Evolutionary conservation across 768 basidiomycete species (phyloP).

Genomic region (Rossbeevera mucosa): DNA sequence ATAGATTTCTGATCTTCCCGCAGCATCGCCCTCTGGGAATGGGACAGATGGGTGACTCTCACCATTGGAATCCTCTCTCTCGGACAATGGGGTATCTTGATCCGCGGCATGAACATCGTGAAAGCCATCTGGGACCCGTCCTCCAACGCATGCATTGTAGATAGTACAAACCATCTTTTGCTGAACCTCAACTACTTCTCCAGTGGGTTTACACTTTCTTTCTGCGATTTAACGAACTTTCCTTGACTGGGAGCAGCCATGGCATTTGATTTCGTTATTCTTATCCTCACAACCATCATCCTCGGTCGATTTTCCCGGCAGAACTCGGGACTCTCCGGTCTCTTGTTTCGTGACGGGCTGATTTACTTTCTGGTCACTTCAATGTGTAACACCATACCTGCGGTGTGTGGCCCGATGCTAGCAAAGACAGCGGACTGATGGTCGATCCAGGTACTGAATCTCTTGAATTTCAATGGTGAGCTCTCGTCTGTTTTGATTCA

Average conservation of each 20-base stretch:
- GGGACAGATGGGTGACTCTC: slow-evolving; percentile 45
- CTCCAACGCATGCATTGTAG: slow-evolving; percentile 45
- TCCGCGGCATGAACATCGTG: slow-evolving; percentile 66
- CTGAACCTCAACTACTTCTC: slow-evolving; percentile 66
- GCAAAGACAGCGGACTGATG: neutral
- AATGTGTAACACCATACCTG: slow-evolving; percentile 61
- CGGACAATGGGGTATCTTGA: slow-evolving; percentile 63
- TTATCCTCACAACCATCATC: slow-evolving; percentile 51
- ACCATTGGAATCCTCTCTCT: slow-evolving; percentile 52
- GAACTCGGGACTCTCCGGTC: slow-evolving; percentile 55
- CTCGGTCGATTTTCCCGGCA: slow-evolving; percentile 43
- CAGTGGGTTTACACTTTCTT: slow-evolving; percentile 41
- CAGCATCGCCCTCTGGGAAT: slow-evolving; percentile 70
- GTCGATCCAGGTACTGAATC: slow-evolving; percentile 20
- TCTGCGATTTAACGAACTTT: neutral
- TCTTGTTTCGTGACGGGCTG: slow-evolving; percentile 71
- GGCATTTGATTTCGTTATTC: slow-evolving; percentile 61
- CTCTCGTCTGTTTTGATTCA: neutral
- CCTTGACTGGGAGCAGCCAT: slow-evolving; percentile 43
- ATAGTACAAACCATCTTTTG: slow-evolving; percentile 48
- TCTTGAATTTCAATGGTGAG: slow-evolving; percentile 25
- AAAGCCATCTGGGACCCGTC: slow-evolving; percentile 47
- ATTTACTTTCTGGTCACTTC: slow-evolving; percentile 67
- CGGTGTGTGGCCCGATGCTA: slow-evolving; percentile 38
- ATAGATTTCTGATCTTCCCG: slow-evolving; percentile 16